Evolutionary conservation across 352 stramenopile genomes (phyloP), one percentile per base, ranked within the genome.

Genomic region (Phytophthora chlamydospora): DNA sequence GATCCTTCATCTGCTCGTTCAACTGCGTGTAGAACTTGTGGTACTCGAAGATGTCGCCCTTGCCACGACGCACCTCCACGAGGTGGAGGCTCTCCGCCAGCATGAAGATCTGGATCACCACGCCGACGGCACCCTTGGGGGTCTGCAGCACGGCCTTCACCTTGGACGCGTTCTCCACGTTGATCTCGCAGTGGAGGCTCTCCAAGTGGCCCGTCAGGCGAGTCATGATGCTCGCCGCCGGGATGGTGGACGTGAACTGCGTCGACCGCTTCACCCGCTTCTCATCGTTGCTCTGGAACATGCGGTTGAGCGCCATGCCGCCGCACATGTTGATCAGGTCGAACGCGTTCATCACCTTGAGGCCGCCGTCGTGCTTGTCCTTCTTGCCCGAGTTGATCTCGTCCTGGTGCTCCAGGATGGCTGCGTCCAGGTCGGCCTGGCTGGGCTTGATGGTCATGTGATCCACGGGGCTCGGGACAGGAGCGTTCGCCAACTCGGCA

Each of bases 241-340:
- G 74, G 52, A 95, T 88, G 33, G 81, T 91, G 54, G 87, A 91
- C 57, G 87, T 94, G 71, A 95, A 95, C 64, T 94, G 87, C 63
- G 85, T 94, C 57, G 77, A 89, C 31, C 84, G 69, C 76, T 93
- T 93, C 24, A 95, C 87, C 40, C 82, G 79, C 72, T 94, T 93
- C 54, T 94, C 85, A 43, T 95, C 87, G 53, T 90, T 89, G 70
- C 73, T 90, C 62, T 93, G 84, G 72, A 96, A 93, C 84, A 96
- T 94, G 51, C 83, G 83, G 68, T 96, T 96, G n/a, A 97, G 72
- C 21, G 87, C 88, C 75, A 95, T 93, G 44, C 90, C 90, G 29
- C 87, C 91, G 75, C 89, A 97, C 84, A 96, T 94, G 72, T 95
- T 97, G 79, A 97, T 95, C 57, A 97, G 62, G 40, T 97, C 90